These are phyloP conservation scores for Tetrapisispora pingtungensis DNA, from an alignment of 805 yeast species.

Conservation along the genomic window DNA sequence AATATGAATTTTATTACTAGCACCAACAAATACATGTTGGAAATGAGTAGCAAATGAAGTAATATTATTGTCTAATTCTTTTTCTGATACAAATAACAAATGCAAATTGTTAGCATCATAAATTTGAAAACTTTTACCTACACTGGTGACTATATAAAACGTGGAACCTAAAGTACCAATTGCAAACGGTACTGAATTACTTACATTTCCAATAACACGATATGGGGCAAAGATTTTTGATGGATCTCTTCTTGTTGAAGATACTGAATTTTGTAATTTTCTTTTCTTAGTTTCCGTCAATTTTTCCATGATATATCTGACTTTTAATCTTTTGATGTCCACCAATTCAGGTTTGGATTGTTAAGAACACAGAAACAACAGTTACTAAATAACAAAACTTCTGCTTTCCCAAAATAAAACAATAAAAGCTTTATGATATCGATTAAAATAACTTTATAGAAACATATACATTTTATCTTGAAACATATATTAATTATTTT, in stretches of 20 bases:
- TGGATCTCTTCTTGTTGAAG: slow-evolving; percentile 5
- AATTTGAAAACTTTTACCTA: slow-evolving; percentile 83
- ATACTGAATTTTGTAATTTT: slow-evolving; percentile 5
- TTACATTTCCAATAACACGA: slow-evolving; percentile 83
- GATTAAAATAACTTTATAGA: too few relatives aligned
- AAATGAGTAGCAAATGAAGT: slow-evolving; percentile 67
- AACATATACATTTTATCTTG: too few relatives aligned
- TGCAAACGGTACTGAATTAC: slow-evolving; percentile 78
- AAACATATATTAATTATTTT: too few relatives aligned
- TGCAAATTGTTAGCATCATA: slow-evolving; percentile 85
- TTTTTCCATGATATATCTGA: neutral
- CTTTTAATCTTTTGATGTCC: too few relatives aligned
- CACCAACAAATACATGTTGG: slow-evolving; percentile 75
- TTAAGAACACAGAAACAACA: too few relatives aligned
- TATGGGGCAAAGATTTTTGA: slow-evolving; percentile 77
- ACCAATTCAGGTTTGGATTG: too few relatives aligned
- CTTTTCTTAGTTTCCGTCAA: slow-evolving; percentile 14
- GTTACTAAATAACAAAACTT: too few relatives aligned
- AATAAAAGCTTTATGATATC: too few relatives aligned
- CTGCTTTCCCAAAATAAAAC: too few relatives aligned
- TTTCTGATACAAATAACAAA: slow-evolving; percentile 73
- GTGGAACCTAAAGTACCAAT: slow-evolving; percentile 82
- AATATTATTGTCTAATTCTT: slow-evolving; percentile 62
- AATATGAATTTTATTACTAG: slow-evolving; percentile 61
- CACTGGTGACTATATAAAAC: slow-evolving; percentile 79